These are phyloP conservation scores for Volvariella volvacea DNA, from an alignment of 1,284 basidiomycete genomes.

Conservation along the genomic window DNA sequence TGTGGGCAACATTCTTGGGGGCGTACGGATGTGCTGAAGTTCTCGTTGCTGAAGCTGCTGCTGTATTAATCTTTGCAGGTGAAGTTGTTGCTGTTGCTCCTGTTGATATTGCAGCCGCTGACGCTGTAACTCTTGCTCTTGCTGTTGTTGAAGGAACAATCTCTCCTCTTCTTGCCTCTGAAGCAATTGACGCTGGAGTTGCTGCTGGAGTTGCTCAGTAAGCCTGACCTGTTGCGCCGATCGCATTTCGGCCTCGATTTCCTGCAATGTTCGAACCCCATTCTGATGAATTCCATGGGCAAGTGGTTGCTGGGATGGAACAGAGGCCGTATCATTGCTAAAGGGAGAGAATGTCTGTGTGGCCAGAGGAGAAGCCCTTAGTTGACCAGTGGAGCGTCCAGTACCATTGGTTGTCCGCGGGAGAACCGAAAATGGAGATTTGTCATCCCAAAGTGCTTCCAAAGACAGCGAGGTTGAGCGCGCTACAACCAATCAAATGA, in stretches of 20 bases:
- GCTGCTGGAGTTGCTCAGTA: conserved; percentile 24
- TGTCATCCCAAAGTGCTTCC: conserved; percentile 76
- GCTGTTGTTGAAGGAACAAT: conserved; percentile 17
- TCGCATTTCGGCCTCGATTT: conserved; percentile 91
- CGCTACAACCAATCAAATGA: conserved; percentile 21
- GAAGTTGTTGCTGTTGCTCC: conserved; percentile 27
- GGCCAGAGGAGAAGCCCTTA: background rate
- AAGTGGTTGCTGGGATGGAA: conserved; percentile 19
- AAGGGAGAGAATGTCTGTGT: conserved; percentile 16
- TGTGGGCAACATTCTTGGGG: conserved; percentile 63
- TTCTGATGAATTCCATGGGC: conserved; percentile 22
- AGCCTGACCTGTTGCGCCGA: conserved; percentile 38
- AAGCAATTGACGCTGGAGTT: conserved; percentile 24
- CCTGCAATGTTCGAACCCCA: conserved; percentile 76
- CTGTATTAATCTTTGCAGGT: conserved; percentile 32
- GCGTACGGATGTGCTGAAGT: conserved; percentile 45
- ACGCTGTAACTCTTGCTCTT: conserved; percentile 22
- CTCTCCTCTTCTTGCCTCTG: conserved; percentile 32
- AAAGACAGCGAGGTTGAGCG: conserved; percentile 42
- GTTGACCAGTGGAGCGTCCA: conserved; percentile 26
- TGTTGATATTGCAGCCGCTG: conserved; percentile 29
- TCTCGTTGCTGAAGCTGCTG: conserved; percentile 35
- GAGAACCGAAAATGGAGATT: conserved; percentile 65
- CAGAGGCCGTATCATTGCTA: conserved; percentile 14
- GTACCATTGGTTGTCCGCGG: conserved; percentile 43